These are phyloP conservation scores for Bonia amplexicaulis DNA, from an alignment of 176 grass and related monocot species.

Conservation along the genomic window DNA sequence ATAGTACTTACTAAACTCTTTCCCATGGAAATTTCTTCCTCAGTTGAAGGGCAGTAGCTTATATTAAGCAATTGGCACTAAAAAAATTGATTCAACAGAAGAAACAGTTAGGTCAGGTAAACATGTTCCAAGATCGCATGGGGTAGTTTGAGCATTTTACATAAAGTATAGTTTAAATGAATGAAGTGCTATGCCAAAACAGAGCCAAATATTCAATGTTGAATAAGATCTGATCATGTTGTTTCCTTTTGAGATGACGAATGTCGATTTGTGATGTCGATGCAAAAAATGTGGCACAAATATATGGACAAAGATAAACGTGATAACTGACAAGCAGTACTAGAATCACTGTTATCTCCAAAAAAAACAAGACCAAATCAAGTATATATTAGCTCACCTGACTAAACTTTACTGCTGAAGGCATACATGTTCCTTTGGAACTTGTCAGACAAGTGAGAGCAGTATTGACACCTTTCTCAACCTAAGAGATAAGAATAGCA, in stretches of 20 bases:
- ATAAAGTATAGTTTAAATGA: background rate
- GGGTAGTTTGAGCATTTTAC: background rate
- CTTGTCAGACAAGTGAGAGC: conserved; percentile 59
- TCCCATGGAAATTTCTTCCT: conserved; percentile 49
- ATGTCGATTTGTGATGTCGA: background rate
- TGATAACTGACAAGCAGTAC: background rate
- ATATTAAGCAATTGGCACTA: conserved; percentile 93
- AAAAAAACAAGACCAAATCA: too few species aligned
- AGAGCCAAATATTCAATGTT: background rate
- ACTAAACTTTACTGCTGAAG: conserved; percentile 49
- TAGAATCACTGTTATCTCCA: too few species aligned
- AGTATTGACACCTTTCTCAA: conserved; percentile 54
- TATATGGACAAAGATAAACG: background rate
- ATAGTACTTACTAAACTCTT: conserved; percentile 63
- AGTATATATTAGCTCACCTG: conserved; percentile 31
- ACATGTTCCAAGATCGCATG: background rate
- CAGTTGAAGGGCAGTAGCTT: conserved; percentile 92
- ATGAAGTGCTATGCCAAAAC: background rate
- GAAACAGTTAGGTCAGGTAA: conserved; percentile 6
- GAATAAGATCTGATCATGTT: background rate
- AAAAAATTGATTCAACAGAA: conserved; percentile 8
- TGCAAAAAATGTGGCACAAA: background rate
- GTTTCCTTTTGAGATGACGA: background rate
- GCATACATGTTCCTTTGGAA: conserved; percentile 39
- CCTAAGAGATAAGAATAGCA: conserved; percentile 40